These are phyloP conservation scores for Neobulgaria alba DNA, from an alignment of 2,329 filamentous ascomycete species.

Conservation along the genomic window DNA sequence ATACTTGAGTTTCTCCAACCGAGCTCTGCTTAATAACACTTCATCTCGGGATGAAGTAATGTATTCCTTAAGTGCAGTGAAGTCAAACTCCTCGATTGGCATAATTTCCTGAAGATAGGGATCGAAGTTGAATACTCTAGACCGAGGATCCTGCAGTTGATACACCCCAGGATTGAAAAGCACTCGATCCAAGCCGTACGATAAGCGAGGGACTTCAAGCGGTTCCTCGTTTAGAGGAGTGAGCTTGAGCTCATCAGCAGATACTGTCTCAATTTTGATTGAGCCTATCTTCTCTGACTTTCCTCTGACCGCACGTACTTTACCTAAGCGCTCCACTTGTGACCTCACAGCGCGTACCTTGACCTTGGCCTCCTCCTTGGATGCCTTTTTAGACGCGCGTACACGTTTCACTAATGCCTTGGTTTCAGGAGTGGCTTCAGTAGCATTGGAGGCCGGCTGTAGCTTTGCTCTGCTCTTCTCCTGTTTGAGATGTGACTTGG, in stretches of 20 bases:
- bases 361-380: no score
- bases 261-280: slow-evolving; percentile 22
- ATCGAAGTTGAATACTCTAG: slow-evolving; percentile 91
- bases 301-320: no score
- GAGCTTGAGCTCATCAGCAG: slow-evolving; percentile 20
- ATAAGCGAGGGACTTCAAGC: slow-evolving; percentile 25
- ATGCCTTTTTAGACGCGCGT: no score
- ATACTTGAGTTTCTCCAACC: slow-evolving; percentile 64
- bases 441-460: no score
- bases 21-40: slow-evolving; percentile 60
- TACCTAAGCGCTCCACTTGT: no score
- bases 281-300: neutral
- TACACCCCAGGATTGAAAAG: slow-evolving; percentile 94
- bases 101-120: slow-evolving; percentile 90
- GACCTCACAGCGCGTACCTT: no score
- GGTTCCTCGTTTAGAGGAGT: slow-evolving; percentile 20
- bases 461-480: no score
- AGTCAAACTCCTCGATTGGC: slow-evolving; percentile 89
- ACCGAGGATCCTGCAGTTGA: slow-evolving; percentile 78
- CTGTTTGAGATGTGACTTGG: no score
- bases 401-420: no score
- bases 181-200: slow-evolving; percentile 41
- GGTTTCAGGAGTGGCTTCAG: no score
- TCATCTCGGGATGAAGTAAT: slow-evolving; percentile 84
- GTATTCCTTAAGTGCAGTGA: slow-evolving; percentile 75